These are phyloP conservation scores for Berberis thunbergii DNA, from an alignment of 164 flowering plant species.

Conservation along the genomic window DNA sequence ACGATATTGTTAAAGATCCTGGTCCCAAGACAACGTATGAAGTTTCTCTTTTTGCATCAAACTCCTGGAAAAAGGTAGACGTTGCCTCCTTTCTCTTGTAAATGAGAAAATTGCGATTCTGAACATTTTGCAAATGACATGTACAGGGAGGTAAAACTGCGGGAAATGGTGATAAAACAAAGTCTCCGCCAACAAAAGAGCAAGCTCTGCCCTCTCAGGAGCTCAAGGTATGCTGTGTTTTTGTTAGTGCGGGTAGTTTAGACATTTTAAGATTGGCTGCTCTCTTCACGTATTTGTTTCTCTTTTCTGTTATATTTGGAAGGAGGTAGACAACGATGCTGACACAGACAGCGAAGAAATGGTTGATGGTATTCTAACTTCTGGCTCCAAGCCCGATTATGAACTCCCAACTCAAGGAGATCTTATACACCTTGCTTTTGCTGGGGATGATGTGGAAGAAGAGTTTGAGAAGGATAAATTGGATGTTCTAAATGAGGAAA, in stretches of 20 bases:
- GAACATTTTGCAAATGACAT: neutral
- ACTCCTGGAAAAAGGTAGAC: too few species aligned
- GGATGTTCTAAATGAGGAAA: constrained; percentile 66
- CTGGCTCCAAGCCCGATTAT: constrained; percentile 39
- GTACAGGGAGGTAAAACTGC: constrained; percentile 31
- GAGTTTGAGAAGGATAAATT: constrained; percentile 70
- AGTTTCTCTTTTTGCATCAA: too few species aligned
- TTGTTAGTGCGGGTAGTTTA: neutral
- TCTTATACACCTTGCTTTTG: constrained; percentile 77
- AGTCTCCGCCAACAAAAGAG: constrained; percentile 13
- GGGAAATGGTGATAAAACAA: constrained; percentile 10
- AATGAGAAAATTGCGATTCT: neutral
- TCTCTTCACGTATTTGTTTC: constrained; percentile 1
- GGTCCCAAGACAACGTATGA: too few species aligned
- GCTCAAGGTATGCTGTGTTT: constrained; percentile 27
- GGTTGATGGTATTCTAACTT: constrained; percentile 78
- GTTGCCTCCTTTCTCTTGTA: neutral
- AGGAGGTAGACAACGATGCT: constrained; percentile 39
- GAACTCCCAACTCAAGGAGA: constrained; percentile 87
- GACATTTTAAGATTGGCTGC: neutral
- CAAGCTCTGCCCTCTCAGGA: constrained; percentile 18
- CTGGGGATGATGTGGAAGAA: constrained; percentile 92
- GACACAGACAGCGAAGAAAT: constrained; percentile 71
- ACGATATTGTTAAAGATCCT: too few species aligned
- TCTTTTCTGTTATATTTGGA: constrained; percentile 2